phyloP scores from a whole-genome alignment of 495 filamentous ascomycete species.

The Neurospora africana region DNA sequence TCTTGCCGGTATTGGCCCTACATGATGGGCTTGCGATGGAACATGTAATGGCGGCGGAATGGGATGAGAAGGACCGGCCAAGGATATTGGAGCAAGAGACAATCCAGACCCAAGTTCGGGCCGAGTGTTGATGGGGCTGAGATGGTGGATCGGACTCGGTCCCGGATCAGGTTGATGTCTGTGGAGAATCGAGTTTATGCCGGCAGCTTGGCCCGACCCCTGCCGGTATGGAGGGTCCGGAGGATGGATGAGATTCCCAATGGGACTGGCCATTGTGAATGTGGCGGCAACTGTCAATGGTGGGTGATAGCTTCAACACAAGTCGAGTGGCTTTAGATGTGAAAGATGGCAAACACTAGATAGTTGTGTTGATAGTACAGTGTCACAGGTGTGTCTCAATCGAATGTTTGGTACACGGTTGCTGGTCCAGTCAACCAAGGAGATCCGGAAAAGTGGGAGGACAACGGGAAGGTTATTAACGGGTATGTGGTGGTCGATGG shows the following conservation, averaged over 20 bases:
- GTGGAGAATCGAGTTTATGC: background rate
- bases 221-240: slow-evolving; percentile 2
- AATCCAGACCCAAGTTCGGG: background rate
- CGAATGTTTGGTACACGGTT: background rate
- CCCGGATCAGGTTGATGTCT: slow-evolving; percentile 5
- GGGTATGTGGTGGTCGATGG: background rate
- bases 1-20: background rate
- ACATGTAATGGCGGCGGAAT: background rate
- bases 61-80: background rate
- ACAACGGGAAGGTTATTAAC: background rate
- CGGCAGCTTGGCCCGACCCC: background rate
- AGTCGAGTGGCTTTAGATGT: background rate
- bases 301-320: background rate
- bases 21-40: background rate
- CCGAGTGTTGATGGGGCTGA: background rate
- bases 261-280: slow-evolving; percentile 19
- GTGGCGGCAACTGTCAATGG: background rate
- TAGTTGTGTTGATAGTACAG: background rate
- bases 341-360: background rate
- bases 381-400: background rate
- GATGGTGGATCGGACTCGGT: slow-evolving; percentile 2
- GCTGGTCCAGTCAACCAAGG: background rate
- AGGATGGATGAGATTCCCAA: slow-evolving; percentile 16
- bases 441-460: background rate
- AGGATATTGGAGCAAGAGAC: slow-evolving; percentile 1